Conservation (phyloP, 176 grass and related monocot species). For the Hsuehochloa calcarea region DNA sequence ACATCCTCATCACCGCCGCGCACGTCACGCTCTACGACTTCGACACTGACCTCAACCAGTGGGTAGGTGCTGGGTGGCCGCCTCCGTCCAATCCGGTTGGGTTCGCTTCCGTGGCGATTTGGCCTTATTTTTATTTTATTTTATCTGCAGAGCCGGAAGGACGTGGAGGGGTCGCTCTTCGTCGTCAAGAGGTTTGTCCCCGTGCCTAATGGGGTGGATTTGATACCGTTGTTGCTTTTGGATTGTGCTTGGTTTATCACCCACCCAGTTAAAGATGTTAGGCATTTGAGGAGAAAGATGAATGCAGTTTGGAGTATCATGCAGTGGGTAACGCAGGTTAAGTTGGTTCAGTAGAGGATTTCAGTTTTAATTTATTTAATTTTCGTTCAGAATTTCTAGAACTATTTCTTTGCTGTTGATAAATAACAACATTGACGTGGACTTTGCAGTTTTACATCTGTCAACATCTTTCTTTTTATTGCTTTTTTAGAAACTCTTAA, state of each 20-base stretch:
- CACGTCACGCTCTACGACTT: conserved; percentile 74
- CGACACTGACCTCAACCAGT: conserved; percentile 55
- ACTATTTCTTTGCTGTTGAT: no score
- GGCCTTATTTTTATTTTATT: not conserved
- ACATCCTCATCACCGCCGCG: conserved; percentile 61
- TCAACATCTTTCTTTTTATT: no score
- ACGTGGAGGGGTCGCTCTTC: conserved; percentile 74
- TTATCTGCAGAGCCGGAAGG: conserved; percentile 56
- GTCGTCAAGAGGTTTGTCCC: conserved; percentile 59
- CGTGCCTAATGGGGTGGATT: not conserved
- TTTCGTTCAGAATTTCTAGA: not conserved
- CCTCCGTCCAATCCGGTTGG: not conserved
- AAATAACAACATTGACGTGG: no score
- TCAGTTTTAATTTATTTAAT: not conserved
- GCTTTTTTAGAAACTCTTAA: no score
- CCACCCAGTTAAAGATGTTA: not conserved
- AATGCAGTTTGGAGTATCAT: not conserved
- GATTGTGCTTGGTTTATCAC: not conserved
- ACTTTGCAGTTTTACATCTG: no score
- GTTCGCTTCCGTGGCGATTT: not conserved
- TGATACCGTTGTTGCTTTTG: not conserved
- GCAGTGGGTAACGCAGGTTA: not conserved
- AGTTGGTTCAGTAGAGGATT: not conserved
- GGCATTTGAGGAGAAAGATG: not conserved
- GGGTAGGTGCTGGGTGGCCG: conserved; percentile 30